Conservation (phyloP, 805 yeast species). For the Cyberlindnera suaveolens region DNA sequence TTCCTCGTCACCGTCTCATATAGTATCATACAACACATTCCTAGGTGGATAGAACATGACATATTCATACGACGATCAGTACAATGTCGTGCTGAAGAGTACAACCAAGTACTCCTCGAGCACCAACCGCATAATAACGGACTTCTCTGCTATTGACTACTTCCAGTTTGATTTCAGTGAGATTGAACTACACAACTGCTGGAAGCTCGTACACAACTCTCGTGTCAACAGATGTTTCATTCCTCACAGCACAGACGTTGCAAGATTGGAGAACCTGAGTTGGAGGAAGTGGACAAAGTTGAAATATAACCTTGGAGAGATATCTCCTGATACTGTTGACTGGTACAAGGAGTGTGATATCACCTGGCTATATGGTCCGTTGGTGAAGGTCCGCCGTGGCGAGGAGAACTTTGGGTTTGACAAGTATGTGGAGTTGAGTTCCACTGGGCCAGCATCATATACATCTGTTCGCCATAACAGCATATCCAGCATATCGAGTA, state of each 20-base stretch:
- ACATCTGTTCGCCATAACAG: conserved; percentile 4
- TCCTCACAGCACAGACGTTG: conserved; percentile 29
- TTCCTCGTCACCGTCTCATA: neutral
- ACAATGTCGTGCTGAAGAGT: conserved; percentile 15
- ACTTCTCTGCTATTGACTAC: conserved; percentile 32
- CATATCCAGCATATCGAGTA: conserved; percentile 6
- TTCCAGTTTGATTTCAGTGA: conserved; percentile 32
- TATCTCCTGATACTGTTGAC: conserved; percentile 79
- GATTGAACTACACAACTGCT: conserved; percentile 32
- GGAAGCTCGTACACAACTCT: conserved; percentile 33
- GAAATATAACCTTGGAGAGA: conserved; percentile 47
- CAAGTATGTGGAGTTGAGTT: neutral
- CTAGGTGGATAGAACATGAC: conserved; percentile 3
- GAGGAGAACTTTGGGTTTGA: conserved; percentile 11
- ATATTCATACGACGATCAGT: conserved; percentile 23
- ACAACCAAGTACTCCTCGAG: conserved; percentile 6
- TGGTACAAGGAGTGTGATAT: conserved; percentile 95
- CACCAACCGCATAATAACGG: conserved; percentile 5
- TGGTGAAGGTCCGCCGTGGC: conserved; percentile 9
- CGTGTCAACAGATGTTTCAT: conserved; percentile 22
- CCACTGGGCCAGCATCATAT: neutral
- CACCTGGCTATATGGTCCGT: conserved; percentile 94
- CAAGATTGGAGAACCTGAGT: conserved; percentile 70
- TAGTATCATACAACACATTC: neutral
- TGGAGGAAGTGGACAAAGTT: conserved; percentile 97